These are phyloP conservation scores for Helianthus annuus DNA, from an alignment of 129 eudicot genomes.

Conservation along the genomic window HanXRQr2.0-SUNRISE NC_035434.2:59699317-59699816, in stretches of 20 bases:
- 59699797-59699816: background rate
- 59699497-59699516: background rate
- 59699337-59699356: no score
- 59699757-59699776: background rate
- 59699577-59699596: background rate
- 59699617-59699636: background rate
- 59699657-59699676: background rate
- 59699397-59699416: no score
- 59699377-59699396: no score
- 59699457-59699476: no score
- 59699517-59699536: background rate
- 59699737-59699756: background rate
- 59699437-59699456: no score
- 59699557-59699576: slow-evolving; percentile 4
- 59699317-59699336: no score
- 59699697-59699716: background rate
- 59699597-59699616: background rate
- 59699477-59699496: no score
- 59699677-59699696: background rate
- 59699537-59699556: background rate
- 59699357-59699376: no score
- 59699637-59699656: background rate
- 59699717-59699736: background rate
- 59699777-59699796: background rate
- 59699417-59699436: no score